A percentile compares a stretch with the other conserved stretches of the same genome.
phyloP scores from a whole-genome alignment of 148 eudicot genomes.

The Camellia japonica region DNA sequence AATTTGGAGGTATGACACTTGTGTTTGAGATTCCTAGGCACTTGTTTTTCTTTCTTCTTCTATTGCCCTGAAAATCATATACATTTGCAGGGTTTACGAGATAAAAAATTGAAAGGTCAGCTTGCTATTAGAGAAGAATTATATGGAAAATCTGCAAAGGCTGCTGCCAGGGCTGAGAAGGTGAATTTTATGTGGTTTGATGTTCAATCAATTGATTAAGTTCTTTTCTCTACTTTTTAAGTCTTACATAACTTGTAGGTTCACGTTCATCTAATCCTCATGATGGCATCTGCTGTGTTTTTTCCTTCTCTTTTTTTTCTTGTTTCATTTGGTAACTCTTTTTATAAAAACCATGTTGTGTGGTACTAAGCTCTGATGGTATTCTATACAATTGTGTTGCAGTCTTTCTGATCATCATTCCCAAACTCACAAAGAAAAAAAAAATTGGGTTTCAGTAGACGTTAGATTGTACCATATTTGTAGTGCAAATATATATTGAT shows the following conservation, averaged over 20 bases:
- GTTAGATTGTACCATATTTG: neutral
- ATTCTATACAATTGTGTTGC: neutral
- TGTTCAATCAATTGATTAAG: neutral
- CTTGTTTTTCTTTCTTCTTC: slow-evolving; percentile 5
- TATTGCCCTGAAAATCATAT: slow-evolving; percentile 1
- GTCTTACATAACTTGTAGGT: too few relatives aligned
- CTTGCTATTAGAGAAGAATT: slow-evolving; percentile 66
- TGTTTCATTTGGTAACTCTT: too few relatives aligned
- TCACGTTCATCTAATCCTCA: neutral
- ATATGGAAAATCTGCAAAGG: slow-evolving; percentile 66
- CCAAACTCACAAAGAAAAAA: too few relatives aligned
- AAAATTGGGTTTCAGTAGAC: neutral
- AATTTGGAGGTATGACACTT: too few relatives aligned
- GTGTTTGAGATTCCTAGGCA: neutral
- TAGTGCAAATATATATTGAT: slow-evolving; percentile 1
- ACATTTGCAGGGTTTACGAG: slow-evolving; percentile 53
- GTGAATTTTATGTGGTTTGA: slow-evolving; percentile 28
- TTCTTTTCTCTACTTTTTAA: neutral
- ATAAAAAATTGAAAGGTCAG: slow-evolving; percentile 85
- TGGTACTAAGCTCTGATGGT: neutral
- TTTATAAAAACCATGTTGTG: neutral
- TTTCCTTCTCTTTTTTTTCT: neutral
- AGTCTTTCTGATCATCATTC: neutral
- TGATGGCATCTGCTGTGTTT: neutral
- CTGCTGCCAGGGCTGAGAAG: slow-evolving; percentile 84